A percentile compares a stretch with the other conserved stretches of the same genome.
These are phyloP conservation scores for Acorus calamus DNA, from an alignment of 106 monocot species.

Conservation along the genomic window DNA sequence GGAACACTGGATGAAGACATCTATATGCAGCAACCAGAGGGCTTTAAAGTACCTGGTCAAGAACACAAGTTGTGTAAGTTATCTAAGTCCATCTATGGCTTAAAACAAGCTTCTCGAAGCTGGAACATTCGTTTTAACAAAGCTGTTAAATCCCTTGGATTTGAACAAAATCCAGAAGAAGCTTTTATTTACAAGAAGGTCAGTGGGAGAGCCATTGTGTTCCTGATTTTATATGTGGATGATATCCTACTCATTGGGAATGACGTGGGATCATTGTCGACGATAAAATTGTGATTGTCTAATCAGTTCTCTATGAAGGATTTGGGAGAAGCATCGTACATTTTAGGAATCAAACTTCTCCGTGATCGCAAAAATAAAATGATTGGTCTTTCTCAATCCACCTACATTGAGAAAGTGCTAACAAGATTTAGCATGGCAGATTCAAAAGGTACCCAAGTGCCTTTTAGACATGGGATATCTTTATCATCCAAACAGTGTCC, in stretches of 20 bases:
- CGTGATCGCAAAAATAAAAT: background rate
- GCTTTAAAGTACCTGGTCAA: too few species aligned
- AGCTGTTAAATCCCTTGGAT: background rate
- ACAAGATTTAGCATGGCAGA: too few species aligned
- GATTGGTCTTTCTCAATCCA: background rate
- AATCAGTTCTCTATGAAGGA: background rate
- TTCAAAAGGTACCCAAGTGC: too few species aligned
- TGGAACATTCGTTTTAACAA: background rate
- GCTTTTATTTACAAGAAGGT: background rate
- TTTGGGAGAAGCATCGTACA: background rate
- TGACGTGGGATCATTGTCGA: background rate
- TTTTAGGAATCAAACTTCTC: background rate
- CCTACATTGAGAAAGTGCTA: too few species aligned
- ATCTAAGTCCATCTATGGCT: background rate
- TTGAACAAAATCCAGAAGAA: background rate
- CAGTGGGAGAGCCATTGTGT: background rate
- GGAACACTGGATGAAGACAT: too few species aligned
- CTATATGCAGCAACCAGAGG: too few species aligned
- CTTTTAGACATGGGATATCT: too few species aligned
- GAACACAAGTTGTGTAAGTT: background rate
- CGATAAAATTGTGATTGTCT: background rate
- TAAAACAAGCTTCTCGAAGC: background rate
- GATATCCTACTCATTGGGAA: background rate
- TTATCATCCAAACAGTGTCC: too few species aligned
- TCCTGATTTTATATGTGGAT: background rate